Percentiles rank a stretch among this genome's conserved stretches.
Conservation (phyloP, 352 stramenopile genomes). For the Phytophthora pseudosyringae region DNA sequence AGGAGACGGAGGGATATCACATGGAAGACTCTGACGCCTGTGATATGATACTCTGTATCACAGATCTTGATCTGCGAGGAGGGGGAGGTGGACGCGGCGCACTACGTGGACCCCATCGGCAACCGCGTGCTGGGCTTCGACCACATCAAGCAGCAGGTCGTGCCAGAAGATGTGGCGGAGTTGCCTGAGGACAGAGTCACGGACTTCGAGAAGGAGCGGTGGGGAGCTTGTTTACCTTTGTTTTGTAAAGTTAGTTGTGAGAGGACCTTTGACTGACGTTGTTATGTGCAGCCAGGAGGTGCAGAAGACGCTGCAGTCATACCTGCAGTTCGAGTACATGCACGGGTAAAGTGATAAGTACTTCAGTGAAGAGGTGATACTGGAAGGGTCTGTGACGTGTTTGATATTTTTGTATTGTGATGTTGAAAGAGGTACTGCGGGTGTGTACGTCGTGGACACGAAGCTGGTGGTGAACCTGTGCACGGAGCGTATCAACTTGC, state of each 20-base stretch:
- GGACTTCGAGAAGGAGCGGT: slow-evolving; percentile 79
- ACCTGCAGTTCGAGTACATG: slow-evolving; percentile 89
- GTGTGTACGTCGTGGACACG: slow-evolving; percentile 76
- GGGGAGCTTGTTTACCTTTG: slow-evolving; percentile 14
- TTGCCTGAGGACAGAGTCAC: slow-evolving; percentile 45
- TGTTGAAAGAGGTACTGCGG: slow-evolving; percentile 64
- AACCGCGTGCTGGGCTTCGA: slow-evolving; percentile 86
- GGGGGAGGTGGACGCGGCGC: slow-evolving; percentile 76
- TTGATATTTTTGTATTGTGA: slow-evolving; percentile 6
- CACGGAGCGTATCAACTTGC: slow-evolving; percentile 88
- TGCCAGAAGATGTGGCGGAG: slow-evolving; percentile 58
- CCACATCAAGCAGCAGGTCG: slow-evolving; percentile 80
- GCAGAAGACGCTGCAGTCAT: slow-evolving; percentile 79
- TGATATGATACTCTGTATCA: slow-evolving; percentile 1
- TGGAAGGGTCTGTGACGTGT: background rate
- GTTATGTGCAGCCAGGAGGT: slow-evolving; percentile 34
- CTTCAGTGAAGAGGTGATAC: background rate
- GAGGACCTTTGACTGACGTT: slow-evolving; percentile 1
- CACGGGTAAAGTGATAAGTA: slow-evolving; percentile 43
- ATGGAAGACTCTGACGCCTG: background rate
- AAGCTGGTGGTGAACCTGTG: slow-evolving; percentile 81
- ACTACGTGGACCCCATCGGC: slow-evolving; percentile 87
- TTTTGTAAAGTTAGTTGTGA: background rate
- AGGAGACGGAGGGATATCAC: background rate
- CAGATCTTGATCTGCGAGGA: slow-evolving; percentile 86